Percentiles rank a stretch among this genome's conserved stretches.
Conservation (phyloP, 805 yeast genomes). For the Lipomyces starkeyi region DNA sequence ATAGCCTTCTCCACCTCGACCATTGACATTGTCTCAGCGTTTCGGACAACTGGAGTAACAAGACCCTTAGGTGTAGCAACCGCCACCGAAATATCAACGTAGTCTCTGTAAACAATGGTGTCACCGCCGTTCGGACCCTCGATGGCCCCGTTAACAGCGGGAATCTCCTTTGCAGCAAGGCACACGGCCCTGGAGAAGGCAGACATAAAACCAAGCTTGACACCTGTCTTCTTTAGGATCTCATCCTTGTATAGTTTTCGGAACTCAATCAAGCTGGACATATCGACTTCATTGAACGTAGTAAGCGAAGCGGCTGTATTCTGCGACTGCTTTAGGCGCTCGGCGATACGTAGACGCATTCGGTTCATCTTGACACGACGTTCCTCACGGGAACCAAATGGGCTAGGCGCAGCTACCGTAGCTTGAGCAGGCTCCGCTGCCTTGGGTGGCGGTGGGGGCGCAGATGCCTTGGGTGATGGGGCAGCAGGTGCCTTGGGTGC, state of each 20-base stretch:
- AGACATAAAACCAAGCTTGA: conserved; percentile 98
- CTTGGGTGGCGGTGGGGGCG: conserved; percentile 44
- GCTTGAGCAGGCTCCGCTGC: conserved; percentile 41
- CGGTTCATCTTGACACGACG: conserved; percentile 97
- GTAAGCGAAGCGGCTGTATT: conserved; percentile 98
- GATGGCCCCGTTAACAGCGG: conserved; percentile 94
- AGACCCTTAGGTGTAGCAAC: conserved; percentile 99
- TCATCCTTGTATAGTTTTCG: conserved; percentile 97
- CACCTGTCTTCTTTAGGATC: conserved; percentile 88
- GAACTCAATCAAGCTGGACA: conserved; percentile 89
- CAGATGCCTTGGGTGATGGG: conserved; percentile 28
- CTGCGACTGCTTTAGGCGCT: conserved; percentile 98
- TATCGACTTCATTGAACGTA: conserved; percentile 97
- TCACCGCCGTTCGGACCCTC: conserved; percentile 73
- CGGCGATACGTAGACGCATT: conserved; percentile 98
- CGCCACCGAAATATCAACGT: conserved; percentile 92
- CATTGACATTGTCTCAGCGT: conserved; percentile 88
- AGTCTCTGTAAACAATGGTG: conserved; percentile 94
- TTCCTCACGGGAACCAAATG: conserved; percentile 79
- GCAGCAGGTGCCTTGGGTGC: conserved; percentile 45
- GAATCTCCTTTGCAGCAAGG: conserved; percentile 91
- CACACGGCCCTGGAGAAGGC: conserved; percentile 93
- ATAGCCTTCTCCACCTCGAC: conserved; percentile 91
- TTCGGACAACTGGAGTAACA: conserved; percentile 97
- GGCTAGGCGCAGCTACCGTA: conserved; percentile 45